Evolutionary conservation across 257 asterid species (phyloP).

Genomic region (Lithospermum erythrorhizon): DNA sequence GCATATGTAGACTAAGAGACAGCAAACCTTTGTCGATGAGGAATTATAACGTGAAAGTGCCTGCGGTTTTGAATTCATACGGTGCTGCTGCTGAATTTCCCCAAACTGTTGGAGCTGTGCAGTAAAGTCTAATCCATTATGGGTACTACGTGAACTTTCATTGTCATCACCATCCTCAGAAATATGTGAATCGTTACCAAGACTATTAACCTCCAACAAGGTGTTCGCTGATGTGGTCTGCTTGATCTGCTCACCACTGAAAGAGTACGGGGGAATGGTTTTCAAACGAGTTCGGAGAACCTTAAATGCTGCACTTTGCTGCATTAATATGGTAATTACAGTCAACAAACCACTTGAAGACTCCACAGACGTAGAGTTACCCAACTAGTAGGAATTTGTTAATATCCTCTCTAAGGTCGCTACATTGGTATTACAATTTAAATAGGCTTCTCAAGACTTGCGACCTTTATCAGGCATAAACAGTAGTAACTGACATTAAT

Average conservation of each 20-base stretch:
- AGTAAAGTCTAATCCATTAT: constrained; percentile 53
- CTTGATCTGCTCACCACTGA: constrained; percentile 47
- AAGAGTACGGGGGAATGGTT: constrained; percentile 80
- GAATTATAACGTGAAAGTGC: constrained; percentile 39
- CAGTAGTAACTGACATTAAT: neutral
- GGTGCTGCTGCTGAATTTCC: constrained; percentile 73
- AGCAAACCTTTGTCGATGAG: constrained; percentile 52
- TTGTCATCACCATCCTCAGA: constrained; percentile 45
- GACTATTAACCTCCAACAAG: constrained; percentile 26
- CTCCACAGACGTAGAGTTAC: neutral
- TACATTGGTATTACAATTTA: too few relatives aligned
- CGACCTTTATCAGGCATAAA: neutral
- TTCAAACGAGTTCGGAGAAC: constrained; percentile 77
- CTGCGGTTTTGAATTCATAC: constrained; percentile 40
- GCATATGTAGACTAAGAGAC: neutral
- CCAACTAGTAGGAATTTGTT: neutral
- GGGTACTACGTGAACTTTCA: constrained; percentile 30
- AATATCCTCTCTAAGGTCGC: neutral
- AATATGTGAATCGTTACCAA: constrained; percentile 29
- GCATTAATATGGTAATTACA: constrained; percentile 19
- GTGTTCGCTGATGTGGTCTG: constrained; percentile 37
- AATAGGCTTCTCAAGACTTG: neutral
- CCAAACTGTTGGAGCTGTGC: constrained; percentile 64
- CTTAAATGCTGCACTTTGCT: constrained; percentile 98
- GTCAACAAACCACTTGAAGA: neutral